Evolutionary conservation across 352 stramenopile genomes (phyloP), one percentile per base, ranked within the genome.

Genomic region (Thalassiosira gravida): DNA sequence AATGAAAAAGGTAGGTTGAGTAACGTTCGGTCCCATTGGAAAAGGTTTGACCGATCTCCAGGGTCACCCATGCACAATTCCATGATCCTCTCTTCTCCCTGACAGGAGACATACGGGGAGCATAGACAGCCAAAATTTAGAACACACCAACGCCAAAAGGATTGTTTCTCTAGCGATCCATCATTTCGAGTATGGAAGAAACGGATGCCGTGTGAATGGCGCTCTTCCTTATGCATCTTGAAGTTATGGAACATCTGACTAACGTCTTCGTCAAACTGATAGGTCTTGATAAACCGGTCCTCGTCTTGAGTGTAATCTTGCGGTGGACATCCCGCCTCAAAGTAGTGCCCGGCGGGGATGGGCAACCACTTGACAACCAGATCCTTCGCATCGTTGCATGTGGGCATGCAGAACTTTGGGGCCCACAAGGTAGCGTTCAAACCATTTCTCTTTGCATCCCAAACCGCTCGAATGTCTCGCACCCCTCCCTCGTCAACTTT

Each of bases 221-320:
- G 6, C 8, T 85, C 20, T 0, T 25, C 25, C 13, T 53, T 18
- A 65, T 88, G 63, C 3, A 90, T 44, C 1, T 47, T 11, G 55
- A 79, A 85, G 46, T 89, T 90, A 9, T 82, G 35, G 49, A 91
- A 89, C 63, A 75, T 74, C 61, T 88, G 58, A 29, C 77, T 80
- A 58, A 79, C 50, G 71, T 90, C 77, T 24, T 59, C 62, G 46
- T 91, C 81, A 37, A 22, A 44, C 29, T 62, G 44, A 42, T 29
- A 67, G 29, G n/a, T 25, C 42, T 62, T 67, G 44, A 77, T 69
- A 9, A 71, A 77, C 1, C 14, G 20, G 7, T 22, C n/a, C 8
- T 42, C 3, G 6, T 69, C 53, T 57, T 49, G 30, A 29, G 70
- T 64, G 29, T 73, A 74, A 57, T 73, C 50, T 32, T 80, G 52